Evolutionary conservation across 1,284 basidiomycete genomes (phyloP), one percentile per base, ranked within the genome.

Genomic region (Heliocybe sulcata): DNA sequence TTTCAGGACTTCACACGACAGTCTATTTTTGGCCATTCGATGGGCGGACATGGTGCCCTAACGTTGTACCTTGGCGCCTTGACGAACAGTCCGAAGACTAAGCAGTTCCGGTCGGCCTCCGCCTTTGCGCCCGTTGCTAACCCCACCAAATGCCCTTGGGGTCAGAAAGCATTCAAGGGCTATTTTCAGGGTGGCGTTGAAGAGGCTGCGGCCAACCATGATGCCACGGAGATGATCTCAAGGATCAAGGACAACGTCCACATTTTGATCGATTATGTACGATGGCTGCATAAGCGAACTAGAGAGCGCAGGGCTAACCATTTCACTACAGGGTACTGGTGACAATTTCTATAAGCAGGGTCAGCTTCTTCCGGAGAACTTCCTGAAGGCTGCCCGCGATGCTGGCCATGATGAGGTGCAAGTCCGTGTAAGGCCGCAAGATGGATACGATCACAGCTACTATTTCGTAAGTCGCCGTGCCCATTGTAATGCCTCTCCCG

Each of bases 31-130:
- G 93, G 92, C 27, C 92, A 95, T 68, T 89, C 83, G 31, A 69
- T 94, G 95, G 96, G 96, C 57, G 95, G 96, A 1, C 94, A 98
- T 68, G 97, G 96, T 19, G 94, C 97, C 4, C 79, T 99, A 25
- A 90, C 90, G 2, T 74, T 98, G 51, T 98, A 98, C 72, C 85
- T 99, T 54, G 79, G 84, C 56, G 82, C 85, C 23, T 56, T 77
- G 55, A 62, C 70, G 35, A 72, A 74, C 66, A 20, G 16, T n/a
- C 19, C 38, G 8, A 42, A 42, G 38, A 82, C 72, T 56, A 85
- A 72, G 67, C 82, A 81, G 58, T 99, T 90, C 74, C 84, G 85
- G 57, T 95, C 92, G 22, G 89, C 81, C n/a, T 96, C 93, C 10
- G 97, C 93, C 0, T 99, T 99, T 68, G 78, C 96, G 22, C 95